Conservation (phyloP, 768 basidiomycete genomes). For the Phlegmacium glaucopus region DNA sequence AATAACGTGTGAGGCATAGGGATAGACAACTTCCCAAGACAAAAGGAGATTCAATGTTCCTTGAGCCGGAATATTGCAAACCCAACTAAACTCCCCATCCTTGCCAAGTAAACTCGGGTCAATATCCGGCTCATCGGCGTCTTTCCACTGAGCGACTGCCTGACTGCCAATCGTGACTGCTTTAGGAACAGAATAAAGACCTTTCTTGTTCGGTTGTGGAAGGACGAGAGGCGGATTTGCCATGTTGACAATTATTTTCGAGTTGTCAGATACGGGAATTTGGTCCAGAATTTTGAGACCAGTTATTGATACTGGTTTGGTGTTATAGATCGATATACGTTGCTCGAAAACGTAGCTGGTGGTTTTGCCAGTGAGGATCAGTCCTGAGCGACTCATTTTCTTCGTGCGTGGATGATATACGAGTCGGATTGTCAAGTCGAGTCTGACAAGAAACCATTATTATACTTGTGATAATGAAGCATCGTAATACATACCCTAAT, state of each 20-base stretch:
- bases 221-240: slow-evolving; percentile 27
- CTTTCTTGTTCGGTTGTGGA: slow-evolving; percentile 14
- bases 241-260: slow-evolving; percentile 39
- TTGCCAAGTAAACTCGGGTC: slow-evolving; percentile 23
- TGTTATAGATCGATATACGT: slow-evolving; percentile 35
- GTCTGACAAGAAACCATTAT: slow-evolving; percentile 13
- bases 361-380: slow-evolving; percentile 25
- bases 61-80: slow-evolving; percentile 16
- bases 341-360: slow-evolving; percentile 29
- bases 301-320: slow-evolving; percentile 26
- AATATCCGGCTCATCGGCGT: slow-evolving; percentile 26
- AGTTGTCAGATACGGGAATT: slow-evolving; percentile 32
- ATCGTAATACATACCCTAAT: slow-evolving; percentile 25
- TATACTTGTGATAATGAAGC: neutral
- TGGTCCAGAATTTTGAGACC: slow-evolving; percentile 36
- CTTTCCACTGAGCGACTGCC: slow-evolving; percentile 36
- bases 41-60: slow-evolving; percentile 16
- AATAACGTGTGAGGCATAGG: neutral
- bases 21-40: slow-evolving; percentile 17
- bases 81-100: slow-evolving; percentile 22
- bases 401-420: slow-evolving; percentile 34
- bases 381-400: slow-evolving; percentile 28
- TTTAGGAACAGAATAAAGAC: slow-evolving; percentile 9
- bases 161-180: slow-evolving; percentile 23
- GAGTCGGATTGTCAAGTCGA: slow-evolving; percentile 36